Percentiles rank a stretch among this genome's conserved stretches.
phyloP scores from a whole-genome alignment of 2,329 filamentous ascomycete genomes.

The Aspergillus pseudoterreus region DNA sequence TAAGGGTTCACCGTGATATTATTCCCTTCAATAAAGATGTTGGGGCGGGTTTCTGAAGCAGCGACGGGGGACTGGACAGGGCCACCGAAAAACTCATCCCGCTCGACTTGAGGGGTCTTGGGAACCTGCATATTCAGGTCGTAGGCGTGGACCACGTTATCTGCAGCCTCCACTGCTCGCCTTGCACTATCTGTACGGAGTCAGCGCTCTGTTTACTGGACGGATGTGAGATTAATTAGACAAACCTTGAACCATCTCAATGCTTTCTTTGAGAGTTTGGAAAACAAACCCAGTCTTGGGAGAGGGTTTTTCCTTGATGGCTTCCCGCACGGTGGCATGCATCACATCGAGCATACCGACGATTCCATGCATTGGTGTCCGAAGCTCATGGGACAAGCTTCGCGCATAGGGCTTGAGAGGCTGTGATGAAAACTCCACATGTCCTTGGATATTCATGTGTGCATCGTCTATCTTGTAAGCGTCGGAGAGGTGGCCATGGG shows the following conservation, averaged over 20 bases:
- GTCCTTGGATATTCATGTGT: constrained; percentile 50
- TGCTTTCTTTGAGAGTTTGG: constrained; percentile 62
- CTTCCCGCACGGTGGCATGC: constrained; percentile 68
- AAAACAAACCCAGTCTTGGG: constrained; percentile 54
- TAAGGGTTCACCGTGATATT: constrained; percentile 42
- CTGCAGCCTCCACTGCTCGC: constrained; percentile 68
- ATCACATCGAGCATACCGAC: constrained; percentile 75
- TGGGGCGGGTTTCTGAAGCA: constrained; percentile 34
- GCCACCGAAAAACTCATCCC: constrained; percentile 30
- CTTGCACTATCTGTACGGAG: constrained; percentile 60
- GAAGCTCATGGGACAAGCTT: constrained; percentile 66
- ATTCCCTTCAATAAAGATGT: constrained; percentile 41
- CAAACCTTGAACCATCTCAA: constrained; percentile 66
- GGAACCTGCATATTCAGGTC: constrained; percentile 72
- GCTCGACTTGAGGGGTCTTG: constrained; percentile 52
- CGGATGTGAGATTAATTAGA: neutral
- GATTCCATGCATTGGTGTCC: constrained; percentile 72
- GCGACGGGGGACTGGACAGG: constrained; percentile 19
- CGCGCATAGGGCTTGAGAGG: constrained; percentile 69
- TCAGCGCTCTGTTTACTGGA: constrained; percentile 1
- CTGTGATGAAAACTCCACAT: constrained; percentile 55
- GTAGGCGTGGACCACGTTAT: constrained; percentile 72
- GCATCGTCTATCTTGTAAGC: constrained; percentile 18
- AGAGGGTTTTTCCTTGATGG: constrained; percentile 53
- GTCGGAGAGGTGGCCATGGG: constrained; percentile 18